These are phyloP conservation scores for Spathaspora sp. DNA, from an alignment of 805 yeast species.

Conservation along the genomic window DNA sequence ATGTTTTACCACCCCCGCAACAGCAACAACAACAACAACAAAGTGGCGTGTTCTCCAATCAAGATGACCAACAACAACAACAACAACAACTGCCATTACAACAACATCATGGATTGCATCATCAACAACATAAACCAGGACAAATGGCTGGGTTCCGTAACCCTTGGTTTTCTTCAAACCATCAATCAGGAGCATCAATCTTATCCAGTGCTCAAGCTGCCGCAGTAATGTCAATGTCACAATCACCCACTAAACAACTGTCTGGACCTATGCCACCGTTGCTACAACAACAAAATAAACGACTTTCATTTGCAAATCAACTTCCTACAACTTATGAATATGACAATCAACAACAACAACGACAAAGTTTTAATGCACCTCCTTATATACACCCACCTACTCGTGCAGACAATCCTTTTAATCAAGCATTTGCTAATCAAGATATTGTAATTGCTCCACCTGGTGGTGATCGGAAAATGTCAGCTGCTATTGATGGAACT, in stretches of 20 bases:
- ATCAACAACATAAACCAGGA: slow-evolving; percentile 9
- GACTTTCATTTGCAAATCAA: slow-evolving; percentile 40
- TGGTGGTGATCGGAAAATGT: slow-evolving; percentile 34
- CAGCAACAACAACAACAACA: slow-evolving; percentile 10
- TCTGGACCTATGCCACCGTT: slow-evolving; percentile 1
- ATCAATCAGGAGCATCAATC: slow-evolving; percentile 8
- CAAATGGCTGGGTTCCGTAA: slow-evolving; percentile 34
- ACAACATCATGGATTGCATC: slow-evolving; percentile 7
- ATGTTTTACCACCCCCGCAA: slow-evolving; percentile 25
- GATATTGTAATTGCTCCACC: slow-evolving; percentile 25
- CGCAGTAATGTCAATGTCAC: slow-evolving; percentile 7
- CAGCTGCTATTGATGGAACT: slow-evolving; percentile 27
- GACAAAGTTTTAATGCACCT: slow-evolving; percentile 12
- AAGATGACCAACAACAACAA: slow-evolving; percentile 6
- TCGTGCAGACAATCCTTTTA: slow-evolving; percentile 43
- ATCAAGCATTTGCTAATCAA: slow-evolving; percentile 37
- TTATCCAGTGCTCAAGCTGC: slow-evolving; percentile 1
- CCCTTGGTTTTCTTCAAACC: slow-evolving; percentile 38
- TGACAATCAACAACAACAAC: slow-evolving; percentile 21
- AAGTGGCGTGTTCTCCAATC: background rate
- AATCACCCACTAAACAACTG: slow-evolving; percentile 24
- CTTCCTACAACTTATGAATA: slow-evolving; percentile 50
- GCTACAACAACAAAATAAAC: slow-evolving; percentile 15
- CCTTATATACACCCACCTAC: slow-evolving; percentile 41
- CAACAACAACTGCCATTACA: slow-evolving; percentile 8